Percentiles rank a stretch among this genome's conserved stretches.
Conservation (phyloP, 495 filamentous ascomycete genomes). For the Usnea hakonensis region DNA sequence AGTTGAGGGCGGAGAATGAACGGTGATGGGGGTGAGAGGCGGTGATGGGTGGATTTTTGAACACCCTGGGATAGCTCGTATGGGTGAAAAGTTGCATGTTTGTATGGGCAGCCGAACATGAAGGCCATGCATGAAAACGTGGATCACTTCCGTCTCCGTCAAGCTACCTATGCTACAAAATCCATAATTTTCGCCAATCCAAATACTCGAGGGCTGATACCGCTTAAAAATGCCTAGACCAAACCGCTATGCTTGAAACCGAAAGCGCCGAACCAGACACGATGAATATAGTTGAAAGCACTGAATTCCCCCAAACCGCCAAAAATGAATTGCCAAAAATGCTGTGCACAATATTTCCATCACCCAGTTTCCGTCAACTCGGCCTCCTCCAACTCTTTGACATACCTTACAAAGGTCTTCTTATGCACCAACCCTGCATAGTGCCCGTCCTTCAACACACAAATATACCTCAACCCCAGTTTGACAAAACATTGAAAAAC, state of each 20-base stretch:
- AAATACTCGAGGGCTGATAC: no score
- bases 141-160: no score
- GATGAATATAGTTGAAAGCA: not conserved
- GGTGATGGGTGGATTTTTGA: not conserved
- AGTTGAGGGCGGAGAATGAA: constrained; percentile 80
- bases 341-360: not conserved
- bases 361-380: constrained; percentile 10
- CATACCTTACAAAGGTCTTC: constrained; percentile 92
- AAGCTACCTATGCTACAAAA: not conserved
- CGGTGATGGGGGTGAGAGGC: constrained; percentile 23
- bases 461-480: constrained; percentile 85
- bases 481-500: constrained; percentile 98
- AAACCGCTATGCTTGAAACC: no score
- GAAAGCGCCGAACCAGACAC: no score
- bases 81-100: not conserved
- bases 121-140: not conserved
- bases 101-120: not conserved
- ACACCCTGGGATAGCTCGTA: not conserved
- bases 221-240: no score
- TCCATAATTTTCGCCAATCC: no score
- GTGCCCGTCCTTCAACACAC: constrained; percentile 72
- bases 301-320: not conserved
- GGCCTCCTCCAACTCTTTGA: constrained; percentile 65
- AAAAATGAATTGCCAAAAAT: not conserved
- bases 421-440: constrained; percentile 94